Base-by-base conservation (phyloP, 257 asterid species). In the Cinchona pubescens region DNA sequence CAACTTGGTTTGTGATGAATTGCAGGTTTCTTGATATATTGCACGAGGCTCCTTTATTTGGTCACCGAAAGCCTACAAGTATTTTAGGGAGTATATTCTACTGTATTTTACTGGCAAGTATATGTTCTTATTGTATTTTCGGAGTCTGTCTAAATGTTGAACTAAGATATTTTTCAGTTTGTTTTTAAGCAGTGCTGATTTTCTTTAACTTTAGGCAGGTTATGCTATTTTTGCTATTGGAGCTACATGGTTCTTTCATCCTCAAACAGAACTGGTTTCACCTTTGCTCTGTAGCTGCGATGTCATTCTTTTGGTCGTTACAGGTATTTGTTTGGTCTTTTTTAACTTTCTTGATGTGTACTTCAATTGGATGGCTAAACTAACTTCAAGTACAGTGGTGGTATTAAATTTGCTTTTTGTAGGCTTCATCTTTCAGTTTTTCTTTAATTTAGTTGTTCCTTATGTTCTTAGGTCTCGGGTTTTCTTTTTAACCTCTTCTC, bases 1-100 rank as follows among this genome's bases (percentile, higher is more conserved):
- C 46, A 48, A 73, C 62, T 66, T 58, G 67, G 55, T n/a, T 29
- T 27, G 46, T 72, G 69, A 70, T 78, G 58, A 59, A 62, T 79
- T 74, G 66, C 82, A 95, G 98, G 88, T 95, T 95, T 69, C 94
- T 95, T 75, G 99, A 95, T 81, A 83, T 95, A 78, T 86, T 88
- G 78, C 97, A 92, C 75, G 99, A 91, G 79, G 97, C 97, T 82
- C 98, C 99, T 73, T 85, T 95, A 81, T 92, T 86, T 81, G 97
- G 99, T 76, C 97, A 91, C 66, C 89, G 98, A 83, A 92, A 88
- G 90, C 93, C 94, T 34, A 87, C 98, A 30, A 83, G 88, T 81
- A 80, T 91, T 32, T 23, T 87, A 71, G 96, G 96, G 81, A 91
- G 99, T 76, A 74, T 92, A 81, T 82, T 92, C 75, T 95, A 92